Evolutionary conservation across 805 yeast genomes (phyloP).

Genomic region (Kodamaea kaohsiungensis): DNA sequence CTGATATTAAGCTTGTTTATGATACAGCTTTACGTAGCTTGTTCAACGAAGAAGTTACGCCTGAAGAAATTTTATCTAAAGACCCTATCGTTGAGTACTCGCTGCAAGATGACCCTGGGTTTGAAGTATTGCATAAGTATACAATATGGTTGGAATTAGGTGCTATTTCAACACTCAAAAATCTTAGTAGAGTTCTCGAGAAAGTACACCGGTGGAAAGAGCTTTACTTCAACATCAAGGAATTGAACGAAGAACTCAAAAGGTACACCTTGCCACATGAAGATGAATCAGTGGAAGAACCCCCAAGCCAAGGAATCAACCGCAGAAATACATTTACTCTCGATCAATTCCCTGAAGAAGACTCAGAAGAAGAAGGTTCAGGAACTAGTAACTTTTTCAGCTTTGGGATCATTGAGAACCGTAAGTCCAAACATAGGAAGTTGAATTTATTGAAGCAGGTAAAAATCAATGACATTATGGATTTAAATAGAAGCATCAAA

Average conservation of each 20-base stretch:
- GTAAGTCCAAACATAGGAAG: slow-evolving; percentile 48
- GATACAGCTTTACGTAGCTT: slow-evolving; percentile 16
- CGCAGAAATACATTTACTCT: background rate
- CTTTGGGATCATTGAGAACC: slow-evolving; percentile 52
- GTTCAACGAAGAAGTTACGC: background rate
- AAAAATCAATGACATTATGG: slow-evolving; percentile 42
- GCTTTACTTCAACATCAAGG: slow-evolving; percentile 26
- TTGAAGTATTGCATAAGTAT: slow-evolving; percentile 15
- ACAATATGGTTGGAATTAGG: slow-evolving; percentile 27
- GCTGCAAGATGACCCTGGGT: slow-evolving; percentile 10
- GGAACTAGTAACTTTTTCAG: slow-evolving; percentile 25
- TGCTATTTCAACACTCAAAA: slow-evolving; percentile 23
- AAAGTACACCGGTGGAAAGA: slow-evolving; percentile 34
- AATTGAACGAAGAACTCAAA: slow-evolving; percentile 29
- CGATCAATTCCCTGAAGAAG: slow-evolving; percentile 2
- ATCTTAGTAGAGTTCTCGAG: slow-evolving; percentile 22
- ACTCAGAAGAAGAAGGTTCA: slow-evolving; percentile 5
- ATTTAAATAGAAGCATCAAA: slow-evolving; percentile 49
- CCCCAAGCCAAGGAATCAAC: background rate
- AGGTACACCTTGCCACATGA: slow-evolving; percentile 9
- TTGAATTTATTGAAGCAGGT: slow-evolving; percentile 42
- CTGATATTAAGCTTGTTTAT: slow-evolving; percentile 29
- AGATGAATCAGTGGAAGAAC: background rate
- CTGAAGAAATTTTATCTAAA: background rate
- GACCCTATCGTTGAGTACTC: background rate